Base-by-base conservation (phyloP, 768 basidiomycete genomes). In the Tylopilus rubrobrunneus region DNA sequence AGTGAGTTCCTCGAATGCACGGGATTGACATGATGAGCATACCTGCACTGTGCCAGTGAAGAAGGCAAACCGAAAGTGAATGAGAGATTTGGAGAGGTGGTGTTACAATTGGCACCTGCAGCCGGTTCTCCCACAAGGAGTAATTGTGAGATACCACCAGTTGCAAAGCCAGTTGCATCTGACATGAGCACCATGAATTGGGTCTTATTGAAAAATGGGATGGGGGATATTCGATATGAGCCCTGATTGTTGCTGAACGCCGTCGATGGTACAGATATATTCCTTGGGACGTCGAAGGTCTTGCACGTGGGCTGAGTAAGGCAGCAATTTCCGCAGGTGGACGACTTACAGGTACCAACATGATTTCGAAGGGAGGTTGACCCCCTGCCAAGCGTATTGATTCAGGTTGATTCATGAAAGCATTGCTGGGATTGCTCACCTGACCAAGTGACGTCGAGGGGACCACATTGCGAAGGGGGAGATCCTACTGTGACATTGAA, bases 81-180 rank as follows among this genome's bases (percentile, higher is more conserved):
- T 25, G 66, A 66, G 47, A 76, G 60, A 10, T 64, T 70, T 42
- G 80, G 76, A 59, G 68, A 65, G 11, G 73, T 71, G 0, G 78
- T 79, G 55, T 81, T 73, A 67, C 88, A 90, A 15, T 58, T 68
- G 12, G 59, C 54, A 29, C 57, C 28, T 28, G 76, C 77, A 14
- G 73, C 63, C 3, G 83, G 75, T 10, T 68, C 50, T 39, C 75
- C 80, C 15, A 83, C 81, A 1, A 72, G 75, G 39, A 84, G 58
- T 7, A 86, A 45, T 42, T 67, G 52, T 10, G 81, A 77, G 25
- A 75, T 73, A 23, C 86, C 89, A 5, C 88, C 89, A 10, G 83
- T 73, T 41, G 73, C 86, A 63, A 85, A 88, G 1, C 86, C 87
- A 27, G 78, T 79, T 17, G 81, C 74, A 63, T 91, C 89, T 27